Percentiles rank a stretch among this genome's conserved stretches.
These are phyloP conservation scores for Elsinoe necatrix DNA, from an alignment of 2,329 filamentous ascomycete species.

Conservation along the genomic window DNA sequence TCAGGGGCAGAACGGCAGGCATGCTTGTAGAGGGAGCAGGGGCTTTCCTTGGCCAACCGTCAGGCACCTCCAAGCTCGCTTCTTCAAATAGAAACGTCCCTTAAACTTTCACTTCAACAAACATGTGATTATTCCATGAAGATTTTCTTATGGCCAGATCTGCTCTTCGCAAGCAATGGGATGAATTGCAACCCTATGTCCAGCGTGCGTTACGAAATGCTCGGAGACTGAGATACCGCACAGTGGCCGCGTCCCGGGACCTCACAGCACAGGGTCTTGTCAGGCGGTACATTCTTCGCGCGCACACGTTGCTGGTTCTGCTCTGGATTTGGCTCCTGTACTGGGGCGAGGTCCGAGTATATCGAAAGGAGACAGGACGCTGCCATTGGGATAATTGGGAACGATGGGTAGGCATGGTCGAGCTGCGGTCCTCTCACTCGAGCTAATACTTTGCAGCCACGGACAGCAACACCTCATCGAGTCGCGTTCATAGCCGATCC, in stretches of 20 bases:
- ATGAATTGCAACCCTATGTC: constrained; percentile 11
- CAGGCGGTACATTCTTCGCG: constrained; percentile 5
- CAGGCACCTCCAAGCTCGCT: constrained; percentile 5
- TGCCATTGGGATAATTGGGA: constrained; percentile 89
- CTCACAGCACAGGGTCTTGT: background rate
- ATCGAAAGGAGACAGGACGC: constrained; percentile 57
- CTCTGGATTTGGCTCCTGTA: constrained; percentile 71
- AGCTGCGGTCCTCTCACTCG: background rate
- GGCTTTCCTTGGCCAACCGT: constrained; percentile 8
- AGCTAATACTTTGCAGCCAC: constrained; percentile 49
- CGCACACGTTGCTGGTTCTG: constrained; percentile 42
- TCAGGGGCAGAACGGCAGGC: background rate
- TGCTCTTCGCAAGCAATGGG: constrained; percentile 10
- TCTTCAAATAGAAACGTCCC: background rate
- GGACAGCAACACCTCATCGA: constrained; percentile 69
- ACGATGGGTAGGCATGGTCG: constrained; percentile 59
- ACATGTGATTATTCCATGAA: constrained; percentile 1
- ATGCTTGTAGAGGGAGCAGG: background rate
- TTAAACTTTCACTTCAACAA: background rate
- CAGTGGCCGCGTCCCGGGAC: background rate
- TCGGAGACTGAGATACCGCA: constrained; percentile 2
- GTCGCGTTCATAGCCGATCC: constrained; percentile 81
- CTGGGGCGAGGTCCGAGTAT: constrained; percentile 77
- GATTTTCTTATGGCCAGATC: constrained; percentile 12
- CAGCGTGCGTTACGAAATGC: constrained; percentile 4